Conservation (phyloP, 2,329 filamentous ascomycete genomes). For the Penicillium decumbens region DNA sequence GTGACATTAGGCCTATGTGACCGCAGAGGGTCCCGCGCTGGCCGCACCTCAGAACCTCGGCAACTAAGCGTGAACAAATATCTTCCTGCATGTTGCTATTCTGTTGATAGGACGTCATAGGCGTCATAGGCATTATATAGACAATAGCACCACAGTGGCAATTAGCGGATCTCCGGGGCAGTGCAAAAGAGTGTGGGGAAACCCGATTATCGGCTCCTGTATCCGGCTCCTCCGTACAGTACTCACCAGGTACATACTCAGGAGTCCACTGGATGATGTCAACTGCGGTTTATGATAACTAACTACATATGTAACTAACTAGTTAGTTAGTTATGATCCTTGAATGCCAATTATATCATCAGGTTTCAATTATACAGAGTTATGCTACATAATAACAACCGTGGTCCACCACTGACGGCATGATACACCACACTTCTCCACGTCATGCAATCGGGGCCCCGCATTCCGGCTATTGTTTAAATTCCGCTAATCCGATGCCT, state of each 20-base stretch:
- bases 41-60: conserved; percentile 50
- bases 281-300: neutral
- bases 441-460: conserved; percentile 20
- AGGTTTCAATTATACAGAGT: neutral
- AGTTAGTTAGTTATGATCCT: neutral
- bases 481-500: conserved; percentile 1
- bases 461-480: conserved; percentile 13
- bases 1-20: conserved; percentile 61
- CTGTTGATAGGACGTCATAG: neutral
- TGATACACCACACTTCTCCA: conserved; percentile 4
- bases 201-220: neutral
- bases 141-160: neutral
- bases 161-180: neutral
- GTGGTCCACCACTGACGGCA: neutral
- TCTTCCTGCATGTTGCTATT: neutral
- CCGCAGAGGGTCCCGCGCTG: conserved; percentile 55
- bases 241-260: neutral
- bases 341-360: neutral
- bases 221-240: neutral
- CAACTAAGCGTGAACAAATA: neutral
- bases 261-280: neutral
- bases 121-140: neutral
- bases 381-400: neutral
- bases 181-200: neutral
- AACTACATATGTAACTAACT: too few species aligned